Evolutionary conservation across 2,329 filamentous ascomycete genomes (phyloP).

Genomic region (Aureobasidium leucospermi): DNA sequence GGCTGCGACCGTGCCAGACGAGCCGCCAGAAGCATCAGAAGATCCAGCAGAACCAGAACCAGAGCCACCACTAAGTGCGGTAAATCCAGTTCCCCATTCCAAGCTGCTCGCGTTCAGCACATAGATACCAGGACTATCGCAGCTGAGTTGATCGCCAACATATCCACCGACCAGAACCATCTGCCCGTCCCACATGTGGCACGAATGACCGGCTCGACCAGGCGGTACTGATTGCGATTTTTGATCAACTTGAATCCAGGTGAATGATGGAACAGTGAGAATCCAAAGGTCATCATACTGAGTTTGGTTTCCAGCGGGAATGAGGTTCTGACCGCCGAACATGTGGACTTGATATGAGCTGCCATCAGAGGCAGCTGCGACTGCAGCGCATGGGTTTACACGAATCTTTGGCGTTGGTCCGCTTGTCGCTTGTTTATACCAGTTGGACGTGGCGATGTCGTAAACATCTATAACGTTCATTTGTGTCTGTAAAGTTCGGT

Average conservation of each 20-base stretch:
- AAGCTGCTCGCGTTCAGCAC: constrained; percentile 68
- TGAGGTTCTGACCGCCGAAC: constrained; percentile 68
- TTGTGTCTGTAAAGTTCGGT: constrained; percentile 36
- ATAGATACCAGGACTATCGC: constrained; percentile 63
- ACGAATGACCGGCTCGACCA: constrained; percentile 65
- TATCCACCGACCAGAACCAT: constrained; percentile 73
- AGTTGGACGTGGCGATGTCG: constrained; percentile 61
- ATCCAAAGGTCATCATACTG: constrained; percentile 73
- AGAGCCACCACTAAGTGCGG: constrained; percentile 52
- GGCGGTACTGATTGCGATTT: constrained; percentile 41
- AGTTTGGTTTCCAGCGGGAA: constrained; percentile 50
- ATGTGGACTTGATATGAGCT: constrained; percentile 72
- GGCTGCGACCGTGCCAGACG: constrained; percentile 12
- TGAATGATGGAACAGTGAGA: constrained; percentile 71
- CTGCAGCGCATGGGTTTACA: constrained; percentile 64
- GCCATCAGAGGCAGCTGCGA: constrained; percentile 57
- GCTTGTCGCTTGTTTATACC: constrained; percentile 66
- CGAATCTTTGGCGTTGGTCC: constrained; percentile 51
- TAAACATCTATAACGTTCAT: constrained; percentile 77
- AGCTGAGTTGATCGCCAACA: constrained; percentile 51
- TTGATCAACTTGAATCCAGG: constrained; percentile 63
- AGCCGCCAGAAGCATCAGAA: constrained; percentile 18
- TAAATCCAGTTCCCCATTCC: constrained; percentile 63
- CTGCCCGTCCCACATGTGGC: constrained; percentile 70
- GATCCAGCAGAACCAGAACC: constrained; percentile 31